Percentiles rank a stretch among this genome's conserved stretches.
Evolutionary conservation across 1,284 basidiomycete species (phyloP).

Genomic region (Ustilago loliicola): DNA sequence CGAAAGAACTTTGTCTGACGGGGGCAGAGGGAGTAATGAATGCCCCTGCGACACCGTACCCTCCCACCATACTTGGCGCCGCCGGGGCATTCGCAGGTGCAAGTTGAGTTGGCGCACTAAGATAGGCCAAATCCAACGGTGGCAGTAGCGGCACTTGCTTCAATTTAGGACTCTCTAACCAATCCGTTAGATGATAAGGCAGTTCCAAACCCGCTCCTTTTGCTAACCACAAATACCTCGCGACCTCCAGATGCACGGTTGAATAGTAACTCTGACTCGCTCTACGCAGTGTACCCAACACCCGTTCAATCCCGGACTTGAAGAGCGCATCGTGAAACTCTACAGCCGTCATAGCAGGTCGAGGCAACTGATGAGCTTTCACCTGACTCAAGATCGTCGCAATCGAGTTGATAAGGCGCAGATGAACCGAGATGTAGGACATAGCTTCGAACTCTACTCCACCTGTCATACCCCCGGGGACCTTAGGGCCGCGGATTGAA

Average conservation of each 20-base stretch:
- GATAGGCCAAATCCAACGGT: conserved; percentile 21
- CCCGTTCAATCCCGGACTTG: conserved; percentile 51
- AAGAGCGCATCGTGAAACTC: conserved; percentile 58
- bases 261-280: conserved; percentile 62
- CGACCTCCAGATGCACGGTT: conserved; percentile 63
- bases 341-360: conserved; percentile 34
- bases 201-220: conserved; percentile 17
- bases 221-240: conserved; percentile 45
- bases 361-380: conserved; percentile 29
- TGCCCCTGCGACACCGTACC: conserved; percentile 27
- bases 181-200: conserved; percentile 46
- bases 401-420: conserved; percentile 57
- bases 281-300: conserved; percentile 51
- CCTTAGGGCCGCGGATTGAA: conserved; percentile 88
- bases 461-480: conserved; percentile 97
- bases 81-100: neutral
- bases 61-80: conserved; percentile 1
- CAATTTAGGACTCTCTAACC: conserved; percentile 27
- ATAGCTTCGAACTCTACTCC: conserved; percentile 98
- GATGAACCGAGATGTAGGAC: conserved; percentile 78
- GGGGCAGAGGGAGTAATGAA: conserved; percentile 29
- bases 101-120: conserved; percentile 4
- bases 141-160: conserved; percentile 28
- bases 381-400: conserved; percentile 26
- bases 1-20: conserved; percentile 14